phyloP scores from a whole-genome alignment of 139 green algal genomes.

The Choricystis sp. region DNA sequence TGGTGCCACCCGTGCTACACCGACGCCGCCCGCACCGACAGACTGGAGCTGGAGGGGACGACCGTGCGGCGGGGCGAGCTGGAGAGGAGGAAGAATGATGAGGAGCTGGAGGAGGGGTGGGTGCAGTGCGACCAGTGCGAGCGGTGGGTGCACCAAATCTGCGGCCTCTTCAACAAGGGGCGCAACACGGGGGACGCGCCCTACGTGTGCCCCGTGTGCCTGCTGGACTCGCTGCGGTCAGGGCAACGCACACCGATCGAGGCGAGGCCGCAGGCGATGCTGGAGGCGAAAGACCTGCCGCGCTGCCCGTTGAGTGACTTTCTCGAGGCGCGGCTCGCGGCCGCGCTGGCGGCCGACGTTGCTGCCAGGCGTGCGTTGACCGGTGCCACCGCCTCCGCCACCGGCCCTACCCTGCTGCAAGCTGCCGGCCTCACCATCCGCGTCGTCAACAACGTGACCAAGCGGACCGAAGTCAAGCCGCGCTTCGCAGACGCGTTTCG shows the following conservation, averaged over 20 bases:
- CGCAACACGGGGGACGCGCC: conserved; percentile 70
- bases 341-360: conserved; percentile 30
- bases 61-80: conserved; percentile 33
- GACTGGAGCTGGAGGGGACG: conserved; percentile 33
- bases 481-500: conserved; percentile 61
- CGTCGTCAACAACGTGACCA: conserved; percentile 86
- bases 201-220: conserved; percentile 88
- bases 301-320: conserved; percentile 50
- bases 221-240: conserved; percentile 31
- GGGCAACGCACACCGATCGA: conserved; percentile 31
- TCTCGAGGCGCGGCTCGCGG: conserved; percentile 25
- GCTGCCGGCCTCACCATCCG: conserved; percentile 49
- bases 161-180: conserved; percentile 91
- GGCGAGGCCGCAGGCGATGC: conserved; percentile 69
- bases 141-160: conserved; percentile 92
- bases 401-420: background rate
- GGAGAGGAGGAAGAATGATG: conserved; percentile 84
- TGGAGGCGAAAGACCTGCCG: conserved; percentile 74
- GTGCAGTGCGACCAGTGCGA: conserved; percentile 93
- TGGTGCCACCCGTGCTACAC: conserved; percentile 75
- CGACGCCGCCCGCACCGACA: conserved; percentile 28
- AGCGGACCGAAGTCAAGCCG: conserved; percentile 72
- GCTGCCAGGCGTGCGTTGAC: conserved; percentile 27
- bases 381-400: background rate
- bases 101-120: conserved; percentile 84